These are phyloP conservation scores for Stereocaulon alpinum DNA, from an alignment of 495 filamentous ascomycete species.

Conservation along the genomic window DNA sequence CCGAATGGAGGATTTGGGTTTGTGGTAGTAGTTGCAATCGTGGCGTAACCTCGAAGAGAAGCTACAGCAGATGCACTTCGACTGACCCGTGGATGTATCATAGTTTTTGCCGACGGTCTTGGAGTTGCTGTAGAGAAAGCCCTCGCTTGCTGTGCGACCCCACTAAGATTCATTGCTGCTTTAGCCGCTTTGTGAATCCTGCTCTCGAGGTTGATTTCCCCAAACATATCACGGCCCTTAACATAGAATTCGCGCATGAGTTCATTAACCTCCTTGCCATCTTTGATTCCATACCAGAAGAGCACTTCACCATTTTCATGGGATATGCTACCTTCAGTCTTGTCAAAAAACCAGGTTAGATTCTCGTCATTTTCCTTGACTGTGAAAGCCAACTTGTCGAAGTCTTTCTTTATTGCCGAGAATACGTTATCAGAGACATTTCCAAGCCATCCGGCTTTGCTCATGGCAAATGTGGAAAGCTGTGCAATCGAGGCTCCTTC, in stretches of 20 bases:
- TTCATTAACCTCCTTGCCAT: constrained; percentile 71
- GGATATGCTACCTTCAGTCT: constrained; percentile 84
- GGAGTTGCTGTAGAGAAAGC: too few species aligned
- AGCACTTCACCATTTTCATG: constrained; percentile 69
- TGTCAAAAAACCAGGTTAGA: constrained; percentile 96
- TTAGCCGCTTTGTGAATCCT: constrained; percentile 68
- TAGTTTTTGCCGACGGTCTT: background rate
- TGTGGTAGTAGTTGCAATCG: constrained; percentile 42
- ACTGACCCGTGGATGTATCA: constrained; percentile 14
- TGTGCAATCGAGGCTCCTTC: constrained; percentile 51
- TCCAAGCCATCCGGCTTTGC: constrained; percentile 88
- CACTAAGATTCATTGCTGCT: constrained; percentile 47
- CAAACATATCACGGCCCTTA: constrained; percentile 80
- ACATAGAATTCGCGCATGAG: constrained; percentile 81
- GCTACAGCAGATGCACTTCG: background rate
- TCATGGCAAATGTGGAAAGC: constrained; percentile 87
- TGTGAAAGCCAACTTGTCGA: constrained; percentile 89
- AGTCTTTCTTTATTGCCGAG: constrained; percentile 82
- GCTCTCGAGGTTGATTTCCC: constrained; percentile 80
- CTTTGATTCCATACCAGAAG: constrained; percentile 93
- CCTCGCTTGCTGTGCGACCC: constrained; percentile 10
- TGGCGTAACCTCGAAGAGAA: constrained; percentile 31
- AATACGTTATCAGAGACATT: constrained; percentile 99
- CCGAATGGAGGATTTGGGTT: constrained; percentile 98
- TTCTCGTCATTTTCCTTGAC: constrained; percentile 96